These are phyloP conservation scores for Candida namnaoensis DNA, from an alignment of 805 yeast genomes.

Conservation along the genomic window DNA sequence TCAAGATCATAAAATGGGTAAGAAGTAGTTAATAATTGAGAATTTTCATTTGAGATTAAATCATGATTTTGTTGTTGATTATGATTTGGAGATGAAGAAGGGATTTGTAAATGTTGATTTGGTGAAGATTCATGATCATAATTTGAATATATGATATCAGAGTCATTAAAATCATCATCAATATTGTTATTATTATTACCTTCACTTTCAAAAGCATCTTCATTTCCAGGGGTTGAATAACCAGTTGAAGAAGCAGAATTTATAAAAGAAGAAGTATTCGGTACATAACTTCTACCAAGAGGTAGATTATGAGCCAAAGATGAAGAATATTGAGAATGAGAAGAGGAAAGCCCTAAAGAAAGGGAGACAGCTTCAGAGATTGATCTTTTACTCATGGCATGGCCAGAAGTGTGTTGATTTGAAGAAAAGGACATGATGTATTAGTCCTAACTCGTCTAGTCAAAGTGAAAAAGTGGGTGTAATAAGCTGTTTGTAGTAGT, in stretches of 20 bases:
- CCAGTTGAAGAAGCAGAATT: too few relatives aligned
- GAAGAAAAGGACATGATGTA: background rate
- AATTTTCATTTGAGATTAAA: background rate
- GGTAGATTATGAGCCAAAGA: slow-evolving; percentile 20
- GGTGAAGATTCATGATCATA: too few relatives aligned
- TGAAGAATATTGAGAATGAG: slow-evolving; percentile 9
- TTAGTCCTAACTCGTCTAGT: too few relatives aligned
- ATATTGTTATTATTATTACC: too few relatives aligned
- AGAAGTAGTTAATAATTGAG: background rate
- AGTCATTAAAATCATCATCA: too few relatives aligned
- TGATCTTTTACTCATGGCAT: background rate
- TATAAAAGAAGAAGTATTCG: background rate
- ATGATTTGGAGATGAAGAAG: background rate
- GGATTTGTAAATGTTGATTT: too few relatives aligned
- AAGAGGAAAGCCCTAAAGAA: slow-evolving; percentile 2
- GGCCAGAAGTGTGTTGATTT: too few relatives aligned
- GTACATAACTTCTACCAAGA: slow-evolving; percentile 28
- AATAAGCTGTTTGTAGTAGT: too few relatives aligned
- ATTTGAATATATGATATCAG: too few relatives aligned
- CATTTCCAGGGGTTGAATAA: too few relatives aligned
- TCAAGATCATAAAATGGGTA: background rate
- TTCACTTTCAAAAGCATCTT: too few relatives aligned
- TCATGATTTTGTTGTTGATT: background rate
- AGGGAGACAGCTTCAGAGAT: background rate
- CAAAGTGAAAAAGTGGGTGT: too few relatives aligned